phyloP scores from a whole-genome alignment of 441 rosid genomes.

The Populus hybrid region DNA sequence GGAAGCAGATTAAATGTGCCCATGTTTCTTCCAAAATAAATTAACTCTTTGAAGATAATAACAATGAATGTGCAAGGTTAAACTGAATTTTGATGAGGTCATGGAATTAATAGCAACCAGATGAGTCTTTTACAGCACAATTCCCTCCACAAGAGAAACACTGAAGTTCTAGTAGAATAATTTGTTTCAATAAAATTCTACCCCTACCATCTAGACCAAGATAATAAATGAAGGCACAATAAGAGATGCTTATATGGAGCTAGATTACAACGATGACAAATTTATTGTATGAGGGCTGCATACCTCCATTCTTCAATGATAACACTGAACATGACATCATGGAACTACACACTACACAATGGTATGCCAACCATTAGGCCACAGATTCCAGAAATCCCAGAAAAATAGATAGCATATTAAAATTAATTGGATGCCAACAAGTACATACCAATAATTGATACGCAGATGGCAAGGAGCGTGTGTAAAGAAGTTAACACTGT shows the following conservation, averaged over 20 bases:
- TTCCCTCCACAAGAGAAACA: not conserved
- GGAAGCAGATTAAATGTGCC: not conserved
- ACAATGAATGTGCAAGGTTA: not conserved
- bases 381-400: not conserved
- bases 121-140: not conserved
- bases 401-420: not conserved
- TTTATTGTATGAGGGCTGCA: not conserved
- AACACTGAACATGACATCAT: not conserved
- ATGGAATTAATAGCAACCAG: not conserved
- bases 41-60: not conserved
- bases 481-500: slow-evolving; percentile 1
- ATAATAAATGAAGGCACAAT: not conserved
- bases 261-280: not conserved
- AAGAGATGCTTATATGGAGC: not conserved
- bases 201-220: not conserved
- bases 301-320: not conserved
- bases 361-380: not conserved
- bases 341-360: not conserved
- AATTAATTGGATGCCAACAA: not conserved
- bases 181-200: not conserved
- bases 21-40: slow-evolving; percentile 6
- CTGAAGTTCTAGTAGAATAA: not conserved
- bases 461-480: not conserved
- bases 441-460: not conserved
- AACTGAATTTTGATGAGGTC: not conserved